phyloP scores from a whole-genome alignment of 495 filamentous ascomycete genomes.

The Trichoderma gamsii region DNA sequence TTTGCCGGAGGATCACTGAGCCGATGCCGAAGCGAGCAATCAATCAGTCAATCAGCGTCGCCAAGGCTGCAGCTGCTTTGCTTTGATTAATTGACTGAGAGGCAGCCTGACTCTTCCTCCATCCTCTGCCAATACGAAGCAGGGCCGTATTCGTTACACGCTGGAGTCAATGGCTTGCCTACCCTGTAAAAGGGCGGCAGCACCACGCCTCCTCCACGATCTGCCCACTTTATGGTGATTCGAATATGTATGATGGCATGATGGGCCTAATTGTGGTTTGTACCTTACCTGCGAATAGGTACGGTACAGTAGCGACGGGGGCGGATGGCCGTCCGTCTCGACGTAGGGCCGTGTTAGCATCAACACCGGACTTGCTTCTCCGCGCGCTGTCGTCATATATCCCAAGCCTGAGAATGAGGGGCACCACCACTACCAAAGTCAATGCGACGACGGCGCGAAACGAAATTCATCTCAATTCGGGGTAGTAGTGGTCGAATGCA shows the following conservation, averaged over 20 bases:
- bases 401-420: background rate
- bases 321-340: background rate
- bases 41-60: background rate
- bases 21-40: background rate
- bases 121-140: background rate
- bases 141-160: background rate
- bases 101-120: background rate
- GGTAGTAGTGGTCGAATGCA: too few relatives aligned
- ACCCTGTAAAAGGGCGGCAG: background rate
- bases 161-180: background rate
- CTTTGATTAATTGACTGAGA: too few relatives aligned
- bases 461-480: background rate
- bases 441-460: slow-evolving; percentile 1
- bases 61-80: too few relatives aligned
- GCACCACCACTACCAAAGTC: background rate
- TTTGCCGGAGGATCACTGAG: slow-evolving; percentile 1
- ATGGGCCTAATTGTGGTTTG: background rate
- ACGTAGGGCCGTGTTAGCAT: background rate
- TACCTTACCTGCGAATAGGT: background rate
- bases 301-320: background rate
- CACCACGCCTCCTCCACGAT: background rate
- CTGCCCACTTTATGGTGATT: background rate
- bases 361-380: slow-evolving; percentile 2
- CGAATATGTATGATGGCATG: background rate
- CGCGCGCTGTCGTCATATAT: slow-evolving; percentile 2